Percentiles rank a stretch among this genome's conserved stretches.
Evolutionary conservation across 164 flowering plant species (phyloP).

Genomic region (Tetracentron sinense): DNA sequence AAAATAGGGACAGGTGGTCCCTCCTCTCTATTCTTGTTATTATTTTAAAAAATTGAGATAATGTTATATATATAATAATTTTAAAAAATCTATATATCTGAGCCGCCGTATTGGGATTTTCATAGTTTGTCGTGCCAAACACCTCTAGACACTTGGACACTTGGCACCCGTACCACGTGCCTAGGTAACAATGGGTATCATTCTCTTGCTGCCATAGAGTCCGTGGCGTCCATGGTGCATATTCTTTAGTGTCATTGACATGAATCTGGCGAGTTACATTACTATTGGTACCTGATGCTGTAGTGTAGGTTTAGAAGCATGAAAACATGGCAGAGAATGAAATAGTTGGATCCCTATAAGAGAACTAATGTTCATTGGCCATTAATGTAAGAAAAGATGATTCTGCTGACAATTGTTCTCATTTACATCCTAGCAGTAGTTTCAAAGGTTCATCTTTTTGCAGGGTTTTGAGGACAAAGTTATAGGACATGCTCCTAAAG

Average conservation of each 20-base stretch:
- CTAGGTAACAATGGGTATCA: too few relatives aligned
- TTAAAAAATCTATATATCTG: too few relatives aligned
- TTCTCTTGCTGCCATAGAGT: background rate
- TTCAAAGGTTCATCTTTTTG: background rate
- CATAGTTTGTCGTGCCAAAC: too few relatives aligned
- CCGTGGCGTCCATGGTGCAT: background rate
- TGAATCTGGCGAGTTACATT: background rate
- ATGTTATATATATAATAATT: too few relatives aligned
- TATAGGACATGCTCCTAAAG: slow-evolving; percentile 2
- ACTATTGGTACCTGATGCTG: background rate
- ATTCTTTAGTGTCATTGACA: background rate
- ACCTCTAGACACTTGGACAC: too few relatives aligned
- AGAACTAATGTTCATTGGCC: background rate
- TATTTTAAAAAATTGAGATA: too few relatives aligned
- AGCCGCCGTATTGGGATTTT: too few relatives aligned
- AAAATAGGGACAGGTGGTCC: too few relatives aligned
- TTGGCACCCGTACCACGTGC: too few relatives aligned
- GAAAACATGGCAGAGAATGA: background rate
- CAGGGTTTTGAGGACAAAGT: background rate
- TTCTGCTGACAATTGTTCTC: background rate
- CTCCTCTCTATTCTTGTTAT: too few relatives aligned
- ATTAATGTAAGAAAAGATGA: background rate
- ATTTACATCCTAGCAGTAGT: too few relatives aligned
- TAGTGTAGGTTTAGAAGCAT: background rate
- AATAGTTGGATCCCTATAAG: background rate